Conservation (phyloP, 768 basidiomycete genomes). For the Suillus subaureus region DNA sequence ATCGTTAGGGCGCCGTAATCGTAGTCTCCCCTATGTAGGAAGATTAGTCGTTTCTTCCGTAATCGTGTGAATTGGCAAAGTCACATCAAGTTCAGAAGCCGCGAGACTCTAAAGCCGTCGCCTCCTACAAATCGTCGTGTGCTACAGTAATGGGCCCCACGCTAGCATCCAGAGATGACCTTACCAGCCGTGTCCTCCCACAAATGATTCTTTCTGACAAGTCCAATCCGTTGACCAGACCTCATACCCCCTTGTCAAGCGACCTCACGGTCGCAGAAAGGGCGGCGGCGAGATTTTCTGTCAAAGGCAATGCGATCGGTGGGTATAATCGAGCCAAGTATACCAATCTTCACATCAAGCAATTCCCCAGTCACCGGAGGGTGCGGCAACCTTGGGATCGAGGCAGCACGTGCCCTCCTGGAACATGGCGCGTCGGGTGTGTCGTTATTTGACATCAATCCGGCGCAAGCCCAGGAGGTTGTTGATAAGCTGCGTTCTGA, state of each 20-base stretch:
- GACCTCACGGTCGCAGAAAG: constrained; percentile 24
- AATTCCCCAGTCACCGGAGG: constrained; percentile 43
- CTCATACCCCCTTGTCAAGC: constrained; percentile 21
- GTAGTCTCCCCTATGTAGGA: not conserved
- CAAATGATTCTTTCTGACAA: constrained; percentile 36
- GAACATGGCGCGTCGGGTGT: constrained; percentile 43
- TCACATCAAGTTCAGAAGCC: not conserved
- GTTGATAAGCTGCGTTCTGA: constrained; percentile 25
- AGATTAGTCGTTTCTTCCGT: not conserved
- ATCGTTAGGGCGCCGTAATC: not conserved
- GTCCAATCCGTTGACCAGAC: constrained; percentile 36
- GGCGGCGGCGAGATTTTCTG: constrained; percentile 38
- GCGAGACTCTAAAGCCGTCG: not conserved
- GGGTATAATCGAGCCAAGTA: constrained; percentile 12
- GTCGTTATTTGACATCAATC: constrained; percentile 28
- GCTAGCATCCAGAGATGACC: constrained; percentile 23
- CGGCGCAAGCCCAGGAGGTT: constrained; percentile 9
- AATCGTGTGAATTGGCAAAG: constrained; percentile 1
- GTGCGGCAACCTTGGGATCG: constrained; percentile 41
- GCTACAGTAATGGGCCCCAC: constrained; percentile 13
- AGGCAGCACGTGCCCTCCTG: constrained; percentile 41
- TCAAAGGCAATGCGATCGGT: constrained; percentile 46
- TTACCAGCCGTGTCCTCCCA: constrained; percentile 32
- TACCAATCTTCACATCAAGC: not conserved
- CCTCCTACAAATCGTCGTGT: not conserved